These are phyloP conservation scores for Fusarium dimerum DNA, from an alignment of 2,329 filamentous ascomycete genomes.

Conservation along the genomic window DNA sequence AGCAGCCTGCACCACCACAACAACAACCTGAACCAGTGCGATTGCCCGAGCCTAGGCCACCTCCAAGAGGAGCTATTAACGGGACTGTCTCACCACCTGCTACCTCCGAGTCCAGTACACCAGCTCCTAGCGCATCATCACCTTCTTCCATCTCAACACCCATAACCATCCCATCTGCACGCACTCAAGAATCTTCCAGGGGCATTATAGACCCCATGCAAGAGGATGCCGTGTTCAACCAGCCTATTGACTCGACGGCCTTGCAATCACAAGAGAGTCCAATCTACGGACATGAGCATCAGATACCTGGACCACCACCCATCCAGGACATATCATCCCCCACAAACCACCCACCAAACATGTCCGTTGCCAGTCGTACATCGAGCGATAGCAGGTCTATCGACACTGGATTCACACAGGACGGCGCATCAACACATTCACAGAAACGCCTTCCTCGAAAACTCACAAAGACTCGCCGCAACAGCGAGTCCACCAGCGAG, in stretches of 20 bases:
- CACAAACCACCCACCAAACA: conserved; percentile 20
- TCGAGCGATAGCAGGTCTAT: conserved; percentile 37
- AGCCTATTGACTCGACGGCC: conserved; percentile 30
- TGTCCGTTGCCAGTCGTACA: conserved; percentile 27
- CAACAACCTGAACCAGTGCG: conserved; percentile 2
- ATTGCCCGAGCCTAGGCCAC: background rate
- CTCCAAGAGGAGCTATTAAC: background rate
- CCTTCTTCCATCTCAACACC: conserved; percentile 7
- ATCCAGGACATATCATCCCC: conserved; percentile 25
- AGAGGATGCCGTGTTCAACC: conserved; percentile 35
- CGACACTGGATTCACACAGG: conserved; percentile 30
- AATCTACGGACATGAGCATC: conserved; percentile 22
- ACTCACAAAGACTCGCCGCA: conserved; percentile 43
- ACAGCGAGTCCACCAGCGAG: conserved; percentile 37
- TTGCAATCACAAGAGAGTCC: conserved; percentile 30
- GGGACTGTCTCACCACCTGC: background rate
- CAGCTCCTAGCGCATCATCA: conserved; percentile 1
- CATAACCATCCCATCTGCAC: conserved; percentile 5
- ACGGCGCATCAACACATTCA: conserved; percentile 21
- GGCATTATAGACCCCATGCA: conserved; percentile 32
- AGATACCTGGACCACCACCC: conserved; percentile 19
- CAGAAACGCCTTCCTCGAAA: conserved; percentile 43
- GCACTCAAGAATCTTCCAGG: conserved; percentile 7
- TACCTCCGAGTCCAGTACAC: conserved; percentile 1
- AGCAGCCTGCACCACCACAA: conserved; percentile 14